These are phyloP conservation scores for Jaminaea rosea DNA, from an alignment of 1,284 basidiomycete species.

Conservation along the genomic window DNA sequence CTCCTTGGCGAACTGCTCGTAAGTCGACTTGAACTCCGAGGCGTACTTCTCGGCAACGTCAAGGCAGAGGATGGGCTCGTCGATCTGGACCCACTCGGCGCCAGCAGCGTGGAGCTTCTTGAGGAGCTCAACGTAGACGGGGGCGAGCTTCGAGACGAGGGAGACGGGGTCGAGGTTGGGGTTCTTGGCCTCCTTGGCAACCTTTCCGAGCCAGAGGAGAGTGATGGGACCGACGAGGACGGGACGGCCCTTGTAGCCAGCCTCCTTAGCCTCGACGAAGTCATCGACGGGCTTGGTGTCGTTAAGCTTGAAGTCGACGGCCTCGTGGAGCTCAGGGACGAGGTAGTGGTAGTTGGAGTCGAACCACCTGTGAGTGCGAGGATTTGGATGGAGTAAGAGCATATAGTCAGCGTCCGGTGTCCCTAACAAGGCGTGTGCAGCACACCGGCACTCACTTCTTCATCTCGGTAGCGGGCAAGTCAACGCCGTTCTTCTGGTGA, in stretches of 20 bases:
- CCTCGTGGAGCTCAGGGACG: constrained; percentile 89
- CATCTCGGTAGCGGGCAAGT: constrained; percentile 97
- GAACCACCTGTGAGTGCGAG: too few species aligned
- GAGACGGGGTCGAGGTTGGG: constrained; percentile 81
- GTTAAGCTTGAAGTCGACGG: constrained; percentile 86
- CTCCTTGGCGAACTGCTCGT: constrained; percentile 70
- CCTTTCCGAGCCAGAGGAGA: constrained; percentile 89
- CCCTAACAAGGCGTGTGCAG: too few species aligned
- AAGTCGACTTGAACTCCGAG: constrained; percentile 72
- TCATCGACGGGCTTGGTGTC: constrained; percentile 86
- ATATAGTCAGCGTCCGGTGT: too few species aligned
- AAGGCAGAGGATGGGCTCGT: constrained; percentile 92
- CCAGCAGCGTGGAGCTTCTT: constrained; percentile 85
- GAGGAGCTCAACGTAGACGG: constrained; percentile 85
- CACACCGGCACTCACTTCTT: too few species aligned
- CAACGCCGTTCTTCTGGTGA: constrained; percentile 80
- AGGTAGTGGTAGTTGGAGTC: constrained; percentile 99
- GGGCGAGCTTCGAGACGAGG: constrained; percentile 79
- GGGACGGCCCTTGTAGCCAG: constrained; percentile 83
- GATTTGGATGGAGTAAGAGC: too few species aligned
- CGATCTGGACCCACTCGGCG: constrained; percentile 87
- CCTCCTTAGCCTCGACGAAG: constrained; percentile 86
- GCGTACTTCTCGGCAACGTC: constrained; percentile 73
- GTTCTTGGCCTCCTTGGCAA: constrained; percentile 68
- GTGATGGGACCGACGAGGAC: constrained; percentile 93